These are phyloP conservation scores for Fonsecaea pedrosoi DNA, from an alignment of 2,329 filamentous ascomycete species.

Conservation along the genomic window DNA sequence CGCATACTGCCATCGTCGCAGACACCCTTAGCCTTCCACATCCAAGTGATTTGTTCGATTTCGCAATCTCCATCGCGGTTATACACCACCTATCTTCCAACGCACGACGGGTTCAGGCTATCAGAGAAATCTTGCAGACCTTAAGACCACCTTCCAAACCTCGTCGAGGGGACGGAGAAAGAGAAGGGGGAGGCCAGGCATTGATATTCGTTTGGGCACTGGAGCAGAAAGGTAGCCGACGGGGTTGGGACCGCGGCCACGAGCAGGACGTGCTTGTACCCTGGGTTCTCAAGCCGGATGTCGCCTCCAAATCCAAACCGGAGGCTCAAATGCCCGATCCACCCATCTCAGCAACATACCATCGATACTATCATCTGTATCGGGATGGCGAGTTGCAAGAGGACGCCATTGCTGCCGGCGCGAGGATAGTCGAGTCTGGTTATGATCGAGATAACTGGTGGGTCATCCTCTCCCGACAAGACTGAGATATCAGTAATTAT, in stretches of 20 bases:
- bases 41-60: conserved; percentile 71
- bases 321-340: background rate
- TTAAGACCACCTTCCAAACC: conserved; percentile 52
- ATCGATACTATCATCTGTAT: conserved; percentile 95
- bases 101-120: conserved; percentile 73
- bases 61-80: conserved; percentile 92
- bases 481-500: conserved; percentile 19
- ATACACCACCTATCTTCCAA: conserved; percentile 89
- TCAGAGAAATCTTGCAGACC: conserved; percentile 72
- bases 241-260: conserved; percentile 84
- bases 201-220: conserved; percentile 95
- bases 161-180: background rate
- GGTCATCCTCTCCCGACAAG: conserved; percentile 52
- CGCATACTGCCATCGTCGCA: conserved; percentile 75
- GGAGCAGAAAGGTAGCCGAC: conserved; percentile 83
- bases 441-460: conserved; percentile 99
- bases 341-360: conserved; percentile 63
- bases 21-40: conserved; percentile 87
- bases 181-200: conserved; percentile 64
- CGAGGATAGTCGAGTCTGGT: conserved; percentile 75
- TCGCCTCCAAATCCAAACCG: conserved; percentile 36
- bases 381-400: conserved; percentile 82
- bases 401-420: conserved; percentile 76
- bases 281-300: conserved; percentile 74
- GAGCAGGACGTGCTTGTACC: conserved; percentile 94